Base-by-base conservation (phyloP, 2,329 filamentous ascomycete species). In the Dothiorella sarmentorum region DNA sequence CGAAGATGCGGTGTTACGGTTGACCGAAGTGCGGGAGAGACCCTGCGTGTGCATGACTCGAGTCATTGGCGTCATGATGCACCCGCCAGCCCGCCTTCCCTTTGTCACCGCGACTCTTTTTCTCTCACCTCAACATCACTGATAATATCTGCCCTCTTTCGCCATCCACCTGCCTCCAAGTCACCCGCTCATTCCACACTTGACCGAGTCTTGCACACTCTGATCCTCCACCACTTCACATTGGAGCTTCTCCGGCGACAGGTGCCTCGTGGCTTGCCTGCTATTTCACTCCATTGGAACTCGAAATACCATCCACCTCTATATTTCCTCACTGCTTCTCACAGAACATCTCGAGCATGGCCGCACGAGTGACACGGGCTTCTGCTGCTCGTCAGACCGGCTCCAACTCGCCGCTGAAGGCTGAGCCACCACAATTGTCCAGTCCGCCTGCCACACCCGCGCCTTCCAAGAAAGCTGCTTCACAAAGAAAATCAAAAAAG, bases 361-460 rank as follows among this genome's bases (percentile, higher is more conserved):
- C 56, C 3, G 15, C 61, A 44, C 67, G 71, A 61, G 62, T 65
- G 42, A 73, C 72, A 1, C 64, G 69, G 51, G 65, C 68, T 44
- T 67, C 68, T n/a, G 61, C 60, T 13, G 61, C 64, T 26, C 66
- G 62, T 57, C 51, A 60, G 18, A 47, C 62, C 61, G 27, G 40
- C 58, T 37, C 47, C 4, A n/a, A 6, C 24, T 45, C 43, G n/a
- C n/a, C 35, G n/a, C 22, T 13, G 35, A 29, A 53, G 49, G 24
- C 62, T 3, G 68, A 71, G 27, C 65, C 70, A 17, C 62, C 71
- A 38, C 74, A 79, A 60, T 64, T 77, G 3, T 77, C 76, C 29
- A 79, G 75, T 61, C 73, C 75, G 53, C 73, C 75, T 17, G 62
- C 68, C 40, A 78, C 74, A 10, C 74, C 76, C 47, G 68, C 62